Percentiles rank a stretch among this genome's conserved stretches.
Evolutionary conservation across 73 alveolate species (phyloP).

Genomic region (Symbiodinium pilosum): DNA sequence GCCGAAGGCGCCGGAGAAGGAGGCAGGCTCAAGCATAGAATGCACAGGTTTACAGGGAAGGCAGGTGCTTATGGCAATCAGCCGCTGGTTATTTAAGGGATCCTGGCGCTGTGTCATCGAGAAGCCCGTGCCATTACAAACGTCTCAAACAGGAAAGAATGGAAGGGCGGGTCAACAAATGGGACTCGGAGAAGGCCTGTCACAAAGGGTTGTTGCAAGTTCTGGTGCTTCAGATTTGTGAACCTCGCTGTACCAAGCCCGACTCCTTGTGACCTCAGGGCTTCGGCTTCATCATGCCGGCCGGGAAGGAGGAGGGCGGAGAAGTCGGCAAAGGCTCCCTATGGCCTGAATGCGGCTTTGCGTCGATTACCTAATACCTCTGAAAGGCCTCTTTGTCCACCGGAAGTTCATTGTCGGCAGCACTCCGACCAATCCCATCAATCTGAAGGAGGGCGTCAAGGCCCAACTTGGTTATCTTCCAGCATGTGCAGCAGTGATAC

Average conservation of each 20-base stretch:
- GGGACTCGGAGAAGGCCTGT: conserved; percentile 95
- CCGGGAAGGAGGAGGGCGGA: conserved; percentile 90
- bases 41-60: no score
- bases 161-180: conserved; percentile 93
- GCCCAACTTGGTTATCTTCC: neutral
- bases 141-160: no score
- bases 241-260: no score
- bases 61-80: neutral
- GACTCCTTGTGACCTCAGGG: conserved; percentile 27
- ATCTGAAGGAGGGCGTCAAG: conserved; percentile 93
- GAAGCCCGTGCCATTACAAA: neutral
- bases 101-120: neutral
- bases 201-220: no score
- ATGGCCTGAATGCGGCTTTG: neutral
- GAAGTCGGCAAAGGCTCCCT: conserved; percentile 69
- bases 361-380: neutral
- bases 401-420: conserved; percentile 86
- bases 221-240: no score
- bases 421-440: conserved; percentile 86
- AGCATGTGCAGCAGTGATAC: neutral
- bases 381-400: conserved; percentile 84
- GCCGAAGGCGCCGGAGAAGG: conserved; percentile 74
- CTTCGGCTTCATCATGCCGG: conserved; percentile 94
- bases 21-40: no score
- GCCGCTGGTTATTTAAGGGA: neutral